These are phyloP conservation scores for Aspergillus pseudoviridinutans DNA, from an alignment of 2,329 filamentous ascomycete species.

Conservation along the genomic window DNA sequence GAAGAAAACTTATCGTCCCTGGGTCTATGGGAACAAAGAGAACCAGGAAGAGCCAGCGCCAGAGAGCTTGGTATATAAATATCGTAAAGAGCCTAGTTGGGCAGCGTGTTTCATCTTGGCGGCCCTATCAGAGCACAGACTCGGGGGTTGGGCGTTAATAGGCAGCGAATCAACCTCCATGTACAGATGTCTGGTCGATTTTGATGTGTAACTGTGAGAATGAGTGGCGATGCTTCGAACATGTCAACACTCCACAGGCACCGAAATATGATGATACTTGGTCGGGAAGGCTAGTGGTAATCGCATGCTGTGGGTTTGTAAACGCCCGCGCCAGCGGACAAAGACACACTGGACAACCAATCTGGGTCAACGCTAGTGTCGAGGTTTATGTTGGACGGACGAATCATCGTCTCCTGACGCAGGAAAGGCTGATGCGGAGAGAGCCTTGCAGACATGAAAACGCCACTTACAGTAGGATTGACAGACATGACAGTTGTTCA, in stretches of 20 bases:
- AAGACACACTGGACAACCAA: background rate
- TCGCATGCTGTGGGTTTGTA: background rate
- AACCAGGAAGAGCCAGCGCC: background rate
- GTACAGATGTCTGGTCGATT: background rate
- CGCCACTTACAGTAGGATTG: background rate
- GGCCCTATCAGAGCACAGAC: constrained; percentile 20
- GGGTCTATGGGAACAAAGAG: constrained; percentile 1
- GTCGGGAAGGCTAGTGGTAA: background rate
- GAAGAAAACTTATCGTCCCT: background rate
- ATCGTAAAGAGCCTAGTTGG: constrained; percentile 17
- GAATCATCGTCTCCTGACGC: background rate
- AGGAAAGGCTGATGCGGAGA: background rate
- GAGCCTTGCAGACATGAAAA: background rate
- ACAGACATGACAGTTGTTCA: background rate
- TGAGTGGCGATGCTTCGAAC: constrained; percentile 10
- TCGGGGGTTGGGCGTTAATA: constrained; percentile 19
- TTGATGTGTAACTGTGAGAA: background rate
- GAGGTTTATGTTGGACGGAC: background rate
- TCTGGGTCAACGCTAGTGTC: background rate
- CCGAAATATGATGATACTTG: constrained; percentile 4
- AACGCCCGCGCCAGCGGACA: background rate
- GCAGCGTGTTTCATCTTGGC: constrained; percentile 15
- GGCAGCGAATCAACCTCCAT: constrained; percentile 16
- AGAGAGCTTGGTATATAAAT: constrained; percentile 10
- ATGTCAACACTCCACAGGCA: constrained; percentile 15